Base-by-base conservation (phyloP, 352 stramenopile genomes). In the Aphanomyces stellatus region DNA sequence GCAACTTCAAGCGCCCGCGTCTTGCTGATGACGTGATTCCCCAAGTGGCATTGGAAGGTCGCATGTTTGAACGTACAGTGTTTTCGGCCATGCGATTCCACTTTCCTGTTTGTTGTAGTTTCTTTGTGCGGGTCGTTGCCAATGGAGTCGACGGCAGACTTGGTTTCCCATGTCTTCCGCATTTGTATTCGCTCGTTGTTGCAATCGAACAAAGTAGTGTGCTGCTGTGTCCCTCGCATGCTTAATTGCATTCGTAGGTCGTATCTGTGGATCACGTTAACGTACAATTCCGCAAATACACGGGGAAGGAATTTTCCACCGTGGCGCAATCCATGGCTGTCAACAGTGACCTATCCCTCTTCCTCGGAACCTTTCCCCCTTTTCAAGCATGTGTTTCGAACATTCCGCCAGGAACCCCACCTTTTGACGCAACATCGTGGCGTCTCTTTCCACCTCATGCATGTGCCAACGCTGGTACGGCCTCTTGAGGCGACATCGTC, bases 141-240 rank as follows among this genome's bases (percentile, higher is more conserved):
- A 8, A 24, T 67, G 22, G 41, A 30, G n/a, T 37, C 41, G 4
- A 15, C 42, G 1, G 22, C 6, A 3, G 60, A 67, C 37, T 5
- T 67, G 3, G 28, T 67, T 10, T 67, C 60, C 11, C 60, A 67
- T 42, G 5, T 67, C 27, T 67, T 67, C 28, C 60, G 43, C 22
- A 27, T 59, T 19, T 67, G 60, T 33, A 67, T 31, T 5, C 60
- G 60, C 4, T 59, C 13, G 30, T 19, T 67, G 24, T 4, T 67
- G 8, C 24, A 55, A 22, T 48, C 31, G 5, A 67, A 67, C 27
- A 41, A 67, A 22, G 60, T 67, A 59, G 19, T 59, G 17, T 1
- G 22, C 3, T 65, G 31, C 46, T 30, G 40, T 27, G 27, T 19
- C 13, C 35, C 55, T 63, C 33, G 22, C 37, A n/a, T n/a, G n/a